These are phyloP conservation scores for Boletus huronensis DNA, from an alignment of 768 basidiomycete species.

Conservation along the genomic window DNA sequence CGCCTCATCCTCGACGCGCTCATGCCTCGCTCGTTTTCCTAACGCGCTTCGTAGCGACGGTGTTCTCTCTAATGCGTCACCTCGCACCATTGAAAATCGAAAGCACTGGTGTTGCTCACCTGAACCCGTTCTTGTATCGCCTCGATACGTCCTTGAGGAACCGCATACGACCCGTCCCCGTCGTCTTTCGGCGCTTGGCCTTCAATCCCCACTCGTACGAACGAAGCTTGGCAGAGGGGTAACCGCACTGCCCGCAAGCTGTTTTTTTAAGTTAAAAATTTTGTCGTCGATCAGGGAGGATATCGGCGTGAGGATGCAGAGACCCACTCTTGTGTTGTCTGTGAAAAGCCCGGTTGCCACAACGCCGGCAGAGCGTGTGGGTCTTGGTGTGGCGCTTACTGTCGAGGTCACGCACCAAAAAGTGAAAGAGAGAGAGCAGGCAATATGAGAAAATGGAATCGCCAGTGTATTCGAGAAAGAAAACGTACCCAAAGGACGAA, in stretches of 20 bases:
- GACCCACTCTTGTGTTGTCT: constrained; percentile 93
- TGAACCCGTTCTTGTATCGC: constrained; percentile 99
- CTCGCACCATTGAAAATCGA: neutral
- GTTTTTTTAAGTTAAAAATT: no score
- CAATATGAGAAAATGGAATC: neutral
- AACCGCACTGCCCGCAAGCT: constrained; percentile 97
- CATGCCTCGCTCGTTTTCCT: constrained; percentile 52
- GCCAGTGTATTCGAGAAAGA: neutral
- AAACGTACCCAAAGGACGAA: constrained; percentile 88
- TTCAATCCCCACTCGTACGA: constrained; percentile 98
- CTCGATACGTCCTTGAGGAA: constrained; percentile 91
- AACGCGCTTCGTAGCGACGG: constrained; percentile 80
- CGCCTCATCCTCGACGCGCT: constrained; percentile 8
- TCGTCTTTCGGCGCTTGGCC: constrained; percentile 99
- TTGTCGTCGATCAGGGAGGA: no score
- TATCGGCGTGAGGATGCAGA: no score
- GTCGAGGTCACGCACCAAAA: neutral
- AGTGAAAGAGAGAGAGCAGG: neutral
- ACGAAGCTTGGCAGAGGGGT: constrained; percentile 91
- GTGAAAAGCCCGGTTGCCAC: constrained; percentile 95
- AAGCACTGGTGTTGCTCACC: constrained; percentile 47
- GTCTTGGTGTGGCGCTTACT: constrained; percentile 98
- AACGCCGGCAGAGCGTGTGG: constrained; percentile 96
- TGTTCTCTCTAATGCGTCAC: constrained; percentile 68
- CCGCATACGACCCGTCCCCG: constrained; percentile 94